Conservation (phyloP, 2,329 filamentous ascomycete species). For the Fusarium nurragi region DNA sequence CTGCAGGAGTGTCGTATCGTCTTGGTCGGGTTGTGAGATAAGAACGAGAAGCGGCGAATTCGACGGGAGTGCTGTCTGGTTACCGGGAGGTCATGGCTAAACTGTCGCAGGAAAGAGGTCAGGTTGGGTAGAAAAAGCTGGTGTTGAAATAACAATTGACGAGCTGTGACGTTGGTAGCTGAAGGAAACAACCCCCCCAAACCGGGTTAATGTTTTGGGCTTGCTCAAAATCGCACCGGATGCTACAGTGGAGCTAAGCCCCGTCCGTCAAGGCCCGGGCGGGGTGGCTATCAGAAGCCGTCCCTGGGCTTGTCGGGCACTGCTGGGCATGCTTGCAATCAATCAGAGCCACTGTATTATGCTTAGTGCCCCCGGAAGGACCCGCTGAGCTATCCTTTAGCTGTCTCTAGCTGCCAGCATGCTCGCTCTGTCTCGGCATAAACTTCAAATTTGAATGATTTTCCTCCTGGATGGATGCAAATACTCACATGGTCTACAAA, state of each 20-base stretch:
- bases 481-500: conserved; percentile 16
- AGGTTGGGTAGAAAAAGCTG: conserved; percentile 21
- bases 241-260: conserved; percentile 24
- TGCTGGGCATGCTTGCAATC: conserved; percentile 23
- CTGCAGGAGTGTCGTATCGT: conserved; percentile 12
- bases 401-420: conserved; percentile 10
- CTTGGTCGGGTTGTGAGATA: conserved; percentile 1
- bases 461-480: conserved; percentile 14
- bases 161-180: conserved; percentile 38
- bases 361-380: conserved; percentile 43
- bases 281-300: conserved; percentile 34
- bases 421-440: conserved; percentile 46
- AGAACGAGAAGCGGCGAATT: conserved; percentile 11
- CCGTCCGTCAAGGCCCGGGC: conserved; percentile 13
- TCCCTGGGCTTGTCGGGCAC: conserved; percentile 19
- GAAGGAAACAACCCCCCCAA: conserved; percentile 29
- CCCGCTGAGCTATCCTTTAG: conserved; percentile 35
- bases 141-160: conserved; percentile 36
- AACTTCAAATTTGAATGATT: conserved; percentile 21
- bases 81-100: conserved; percentile 40
- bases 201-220: conserved; percentile 25
- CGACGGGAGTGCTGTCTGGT: conserved; percentile 11
- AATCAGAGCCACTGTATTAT: conserved; percentile 46
- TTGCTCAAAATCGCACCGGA: conserved; percentile 30
- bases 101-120: conserved; percentile 4